These are phyloP conservation scores for Populus tremula DNA, from an alignment of 345 rosid species.

Conservation along the genomic window DNA sequence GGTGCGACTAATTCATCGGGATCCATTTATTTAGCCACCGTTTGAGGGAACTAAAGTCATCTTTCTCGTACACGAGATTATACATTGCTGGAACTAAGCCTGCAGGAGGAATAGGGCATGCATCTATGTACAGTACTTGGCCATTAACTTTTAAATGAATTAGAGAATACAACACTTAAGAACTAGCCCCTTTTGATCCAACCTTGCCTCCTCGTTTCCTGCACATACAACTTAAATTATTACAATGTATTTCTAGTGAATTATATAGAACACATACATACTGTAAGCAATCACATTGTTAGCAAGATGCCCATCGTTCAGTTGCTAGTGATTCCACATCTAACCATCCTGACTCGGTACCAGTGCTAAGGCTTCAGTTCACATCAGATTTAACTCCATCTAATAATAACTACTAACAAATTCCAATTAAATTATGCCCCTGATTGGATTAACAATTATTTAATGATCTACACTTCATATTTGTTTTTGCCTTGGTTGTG, in stretches of 20 bases:
- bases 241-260: not conserved
- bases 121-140: slow-evolving; percentile 35
- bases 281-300: not conserved
- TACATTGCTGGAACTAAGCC: slow-evolving; percentile 22
- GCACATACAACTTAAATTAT: slow-evolving; percentile 20
- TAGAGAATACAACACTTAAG: slow-evolving; percentile 74
- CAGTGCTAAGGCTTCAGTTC: not conserved
- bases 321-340: not conserved
- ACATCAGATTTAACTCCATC: not conserved
- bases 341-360: not conserved
- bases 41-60: slow-evolving; percentile 19
- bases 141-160: slow-evolving; percentile 18
- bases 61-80: slow-evolving; percentile 23
- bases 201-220: slow-evolving; percentile 86
- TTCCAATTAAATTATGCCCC: not conserved
- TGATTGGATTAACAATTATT: not conserved
- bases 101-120: slow-evolving; percentile 21
- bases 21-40: slow-evolving; percentile 38
- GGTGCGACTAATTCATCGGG: slow-evolving; percentile 5
- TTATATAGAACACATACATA: not conserved
- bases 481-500: not conserved
- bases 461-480: not conserved
- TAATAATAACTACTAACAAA: not conserved
- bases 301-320: not conserved
- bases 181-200: slow-evolving; percentile 79